Evolutionary conservation across 768 basidiomycete genomes (phyloP), one percentile per base, ranked within the genome.

Genomic region (Tulasnella sp.): DNA sequence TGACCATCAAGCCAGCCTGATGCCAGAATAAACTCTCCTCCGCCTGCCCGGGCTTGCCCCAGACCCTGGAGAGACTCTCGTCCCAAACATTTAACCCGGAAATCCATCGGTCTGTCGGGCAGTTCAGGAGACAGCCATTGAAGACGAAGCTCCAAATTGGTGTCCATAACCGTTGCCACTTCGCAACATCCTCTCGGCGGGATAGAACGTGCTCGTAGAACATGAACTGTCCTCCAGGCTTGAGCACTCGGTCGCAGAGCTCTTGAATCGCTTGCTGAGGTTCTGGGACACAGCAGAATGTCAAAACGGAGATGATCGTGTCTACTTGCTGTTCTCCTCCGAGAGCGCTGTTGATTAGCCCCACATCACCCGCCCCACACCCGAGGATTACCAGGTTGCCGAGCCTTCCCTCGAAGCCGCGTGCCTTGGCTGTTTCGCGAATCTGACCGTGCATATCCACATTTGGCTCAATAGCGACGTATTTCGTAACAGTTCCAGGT

Each of bases 131-230:
- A 79, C 92, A 93, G 17, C 91, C 91, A 79, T 89, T 90, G 74
- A 90, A 88, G 1, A 37, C 36, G 25, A 74, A 12, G 17, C 67
- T 80, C 92, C 92, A 93, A 4, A 92, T 6, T 0, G 91, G 91
- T 1, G 90, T 86, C 92, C 91, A 93, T 70, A 91, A 85, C 0
- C 84, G 78, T 81, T 93, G 92, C 91, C 91, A 93, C 87, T 88
- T 88, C 9, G 87, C 87, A 2, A 91, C 87, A 77, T 90, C 88
- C 8, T 79, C 72, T 0, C 82, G 81, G 0, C 84, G 86, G 78
- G 86, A 90, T 72, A 85, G 82, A 12, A 93, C 90, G 78, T 93
- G 92, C 81, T 93, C 92, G 77, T 88, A 89, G 79, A 89, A 89
- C 22, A 93, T 83, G 0, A 93, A 75, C 71, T 86, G 84, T 0